phyloP scores from a whole-genome alignment of 345 rosid species.

The Mercurialis annua region DNA sequence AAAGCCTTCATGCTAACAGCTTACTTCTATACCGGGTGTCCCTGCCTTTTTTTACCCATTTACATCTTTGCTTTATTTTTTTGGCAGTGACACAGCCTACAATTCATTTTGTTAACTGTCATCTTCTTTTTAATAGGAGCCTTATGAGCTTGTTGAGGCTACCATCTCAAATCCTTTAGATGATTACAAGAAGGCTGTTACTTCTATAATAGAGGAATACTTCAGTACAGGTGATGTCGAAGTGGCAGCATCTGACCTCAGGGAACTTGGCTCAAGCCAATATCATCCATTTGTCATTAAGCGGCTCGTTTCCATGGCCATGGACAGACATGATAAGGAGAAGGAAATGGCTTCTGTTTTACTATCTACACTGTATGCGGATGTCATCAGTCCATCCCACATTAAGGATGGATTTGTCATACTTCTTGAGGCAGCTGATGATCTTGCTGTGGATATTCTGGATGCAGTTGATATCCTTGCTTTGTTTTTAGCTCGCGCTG shows the following conservation, averaged over 20 bases:
- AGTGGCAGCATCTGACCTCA: slow-evolving; percentile 88
- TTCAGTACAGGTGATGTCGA: slow-evolving; percentile 89
- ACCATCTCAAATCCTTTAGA: slow-evolving; percentile 85
- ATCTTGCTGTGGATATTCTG: slow-evolving; percentile 83
- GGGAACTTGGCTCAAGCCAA: slow-evolving; percentile 84
- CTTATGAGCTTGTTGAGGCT: slow-evolving; percentile 80
- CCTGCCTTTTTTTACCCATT: not conserved
- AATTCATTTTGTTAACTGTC: slow-evolving; percentile 12
- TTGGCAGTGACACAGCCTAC: not conserved
- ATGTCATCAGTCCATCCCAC: slow-evolving; percentile 80
- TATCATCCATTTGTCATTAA: slow-evolving; percentile 91
- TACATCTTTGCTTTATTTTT: not conserved
- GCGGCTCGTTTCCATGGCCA: slow-evolving; percentile 92
- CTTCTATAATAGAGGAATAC: slow-evolving; percentile 80
- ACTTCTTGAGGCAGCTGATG: slow-evolving; percentile 94
- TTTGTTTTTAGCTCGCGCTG: slow-evolving; percentile 87
- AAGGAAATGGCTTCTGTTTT: slow-evolving; percentile 99
- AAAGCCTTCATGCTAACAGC: not conserved
- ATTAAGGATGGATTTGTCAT: slow-evolving; percentile 94
- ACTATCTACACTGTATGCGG: slow-evolving; percentile 86
- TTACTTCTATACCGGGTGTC: not conserved
- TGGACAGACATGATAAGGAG: slow-evolving; percentile 99
- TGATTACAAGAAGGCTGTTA: slow-evolving; percentile 89
- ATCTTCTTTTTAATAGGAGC: slow-evolving; percentile 49
- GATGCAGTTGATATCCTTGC: slow-evolving; percentile 94